Percentiles rank a stretch among this genome's conserved stretches.
Evolutionary conservation across 2,329 filamentous ascomycete genomes (phyloP).

Genomic region (Aschersonia sp.): DNA sequence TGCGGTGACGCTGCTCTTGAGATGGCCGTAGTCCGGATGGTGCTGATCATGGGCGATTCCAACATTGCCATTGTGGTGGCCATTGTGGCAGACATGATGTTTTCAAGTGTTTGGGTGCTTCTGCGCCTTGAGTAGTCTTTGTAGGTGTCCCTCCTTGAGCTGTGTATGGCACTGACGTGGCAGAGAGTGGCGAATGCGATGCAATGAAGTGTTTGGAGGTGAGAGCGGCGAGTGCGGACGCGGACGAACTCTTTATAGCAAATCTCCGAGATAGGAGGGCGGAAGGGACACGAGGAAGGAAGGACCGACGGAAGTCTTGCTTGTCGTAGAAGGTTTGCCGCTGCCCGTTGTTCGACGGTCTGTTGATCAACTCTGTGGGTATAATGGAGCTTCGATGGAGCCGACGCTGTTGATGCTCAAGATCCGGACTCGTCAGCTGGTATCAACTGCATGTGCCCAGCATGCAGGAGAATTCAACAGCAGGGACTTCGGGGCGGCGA

Average conservation of each 20-base stretch:
- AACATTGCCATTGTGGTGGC: conserved; percentile 1
- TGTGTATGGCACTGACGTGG: neutral
- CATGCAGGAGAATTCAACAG: neutral
- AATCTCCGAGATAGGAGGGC: neutral
- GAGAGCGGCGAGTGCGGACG: neutral
- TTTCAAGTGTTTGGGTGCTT: neutral
- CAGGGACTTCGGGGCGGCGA: neutral
- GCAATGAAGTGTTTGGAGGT: neutral
- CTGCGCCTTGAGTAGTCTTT: neutral
- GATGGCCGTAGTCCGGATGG: conserved; percentile 3
- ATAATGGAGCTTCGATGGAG: neutral
- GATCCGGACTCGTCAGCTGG: neutral
- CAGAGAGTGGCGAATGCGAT: neutral
- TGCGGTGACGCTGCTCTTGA: neutral
- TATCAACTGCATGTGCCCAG: neutral
- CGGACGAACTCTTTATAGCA: neutral
- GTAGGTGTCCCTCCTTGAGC: neutral
- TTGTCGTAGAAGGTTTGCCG: neutral
- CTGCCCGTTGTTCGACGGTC: neutral
- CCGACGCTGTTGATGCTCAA: neutral
- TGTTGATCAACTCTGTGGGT: neutral
- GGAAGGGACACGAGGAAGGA: neutral
- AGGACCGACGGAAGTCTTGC: neutral
- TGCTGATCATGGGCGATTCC: conserved; percentile 3
- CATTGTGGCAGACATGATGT: neutral